Evolutionary conservation across 2,329 filamentous ascomycete species (phyloP).

Genomic region (Rugonectria rugulosa): DNA sequence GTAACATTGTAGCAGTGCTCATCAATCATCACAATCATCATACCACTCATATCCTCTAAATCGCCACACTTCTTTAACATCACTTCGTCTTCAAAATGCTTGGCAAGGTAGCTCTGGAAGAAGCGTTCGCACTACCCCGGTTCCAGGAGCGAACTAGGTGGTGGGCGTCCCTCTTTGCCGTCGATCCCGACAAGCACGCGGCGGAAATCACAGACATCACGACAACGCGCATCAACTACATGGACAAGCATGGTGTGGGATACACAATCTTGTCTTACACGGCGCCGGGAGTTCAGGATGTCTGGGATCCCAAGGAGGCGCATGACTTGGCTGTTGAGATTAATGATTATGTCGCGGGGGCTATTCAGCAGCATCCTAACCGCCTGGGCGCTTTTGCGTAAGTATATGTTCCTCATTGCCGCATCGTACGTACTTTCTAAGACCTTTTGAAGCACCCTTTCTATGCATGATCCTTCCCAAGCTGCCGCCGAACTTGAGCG

Average conservation of each 20-base stretch:
- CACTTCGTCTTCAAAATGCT: slow-evolving; percentile 50
- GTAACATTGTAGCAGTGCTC: background rate
- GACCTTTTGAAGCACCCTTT: slow-evolving; percentile 45
- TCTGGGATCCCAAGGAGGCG: slow-evolving; percentile 51
- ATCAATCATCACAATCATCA: background rate
- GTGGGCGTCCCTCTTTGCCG: slow-evolving; percentile 68
- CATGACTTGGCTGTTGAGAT: slow-evolving; percentile 51
- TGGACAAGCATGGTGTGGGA: slow-evolving; percentile 56
- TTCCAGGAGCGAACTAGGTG: slow-evolving; percentile 65
- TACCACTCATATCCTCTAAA: background rate
- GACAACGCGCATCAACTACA: slow-evolving; percentile 50
- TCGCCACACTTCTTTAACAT: background rate
- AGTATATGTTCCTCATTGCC: slow-evolving; percentile 13
- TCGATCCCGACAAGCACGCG: slow-evolving; percentile 65
- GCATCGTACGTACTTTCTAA: background rate
- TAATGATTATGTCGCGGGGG: slow-evolving; percentile 50
- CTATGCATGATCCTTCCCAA: slow-evolving; percentile 61
- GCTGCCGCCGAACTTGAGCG: slow-evolving; percentile 59
- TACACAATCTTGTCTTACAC: slow-evolving; percentile 59
- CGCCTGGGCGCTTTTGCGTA: slow-evolving; percentile 57
- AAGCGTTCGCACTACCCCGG: slow-evolving; percentile 67
- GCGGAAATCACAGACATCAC: slow-evolving; percentile 58
- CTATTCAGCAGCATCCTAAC: slow-evolving; percentile 48
- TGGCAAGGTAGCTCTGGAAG: slow-evolving; percentile 69
- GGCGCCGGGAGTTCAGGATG: slow-evolving; percentile 56